A percentile compares a stretch with the other conserved stretches of the same genome.
Evolutionary conservation across 2,329 filamentous ascomycete species (phyloP).

Genomic region (Neurospora crassa): DNA sequence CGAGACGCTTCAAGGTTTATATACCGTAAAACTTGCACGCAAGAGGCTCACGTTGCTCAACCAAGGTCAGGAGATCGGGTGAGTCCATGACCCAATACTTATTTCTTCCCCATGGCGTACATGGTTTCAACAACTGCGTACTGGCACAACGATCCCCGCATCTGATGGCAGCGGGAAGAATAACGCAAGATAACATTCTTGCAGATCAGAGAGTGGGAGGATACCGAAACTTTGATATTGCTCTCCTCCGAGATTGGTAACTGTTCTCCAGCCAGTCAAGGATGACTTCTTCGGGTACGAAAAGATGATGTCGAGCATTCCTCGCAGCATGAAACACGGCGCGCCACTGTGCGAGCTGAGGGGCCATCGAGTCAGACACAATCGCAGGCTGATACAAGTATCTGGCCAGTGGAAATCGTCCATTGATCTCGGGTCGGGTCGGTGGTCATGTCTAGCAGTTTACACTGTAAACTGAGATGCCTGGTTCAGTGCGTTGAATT

Average conservation of each 20-base stretch:
- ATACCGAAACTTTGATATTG: not conserved
- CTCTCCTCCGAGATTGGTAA: not conserved
- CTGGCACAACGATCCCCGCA: not conserved
- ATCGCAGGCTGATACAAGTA: not conserved
- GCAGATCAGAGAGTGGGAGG: not conserved
- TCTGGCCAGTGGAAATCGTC: not conserved
- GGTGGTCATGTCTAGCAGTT: not conserved
- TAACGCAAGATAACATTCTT: not conserved
- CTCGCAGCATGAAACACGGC: not conserved
- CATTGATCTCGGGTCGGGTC: not conserved
- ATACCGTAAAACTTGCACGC: not conserved
- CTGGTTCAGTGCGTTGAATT: not conserved
- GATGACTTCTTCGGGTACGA: not conserved
- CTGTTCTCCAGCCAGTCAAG: not conserved
- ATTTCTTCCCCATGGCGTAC: not conserved
- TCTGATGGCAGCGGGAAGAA: not conserved
- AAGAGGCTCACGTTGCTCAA: not conserved
- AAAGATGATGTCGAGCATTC: not conserved
- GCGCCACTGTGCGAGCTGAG: not conserved
- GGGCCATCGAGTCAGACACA: not conserved
- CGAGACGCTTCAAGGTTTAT: not conserved
- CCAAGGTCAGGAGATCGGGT: not conserved
- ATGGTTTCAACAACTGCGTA: not conserved
- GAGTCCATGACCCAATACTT: not conserved
- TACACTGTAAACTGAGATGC: not conserved